Conservation (phyloP, 2,329 filamentous ascomycete genomes). For the Paecilomyces sp. region DNA sequence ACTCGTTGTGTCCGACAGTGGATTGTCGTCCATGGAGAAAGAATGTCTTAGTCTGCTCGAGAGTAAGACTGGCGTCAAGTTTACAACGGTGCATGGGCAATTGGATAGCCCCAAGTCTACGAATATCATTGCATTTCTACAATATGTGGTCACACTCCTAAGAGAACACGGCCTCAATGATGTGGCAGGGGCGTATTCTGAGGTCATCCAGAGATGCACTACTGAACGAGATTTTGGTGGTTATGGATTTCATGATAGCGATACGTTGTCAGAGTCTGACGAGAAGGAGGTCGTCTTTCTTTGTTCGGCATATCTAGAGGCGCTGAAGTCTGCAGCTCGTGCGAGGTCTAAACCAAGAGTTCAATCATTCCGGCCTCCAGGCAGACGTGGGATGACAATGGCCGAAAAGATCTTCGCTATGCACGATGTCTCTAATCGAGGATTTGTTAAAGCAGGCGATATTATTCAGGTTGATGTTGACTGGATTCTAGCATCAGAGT, state of each 20-base stretch:
- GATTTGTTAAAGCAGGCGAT: conserved; percentile 32
- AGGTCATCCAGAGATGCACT: neutral
- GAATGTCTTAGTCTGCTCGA: neutral
- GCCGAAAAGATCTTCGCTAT: conserved; percentile 41
- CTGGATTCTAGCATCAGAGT: conserved; percentile 41
- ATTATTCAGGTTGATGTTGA: conserved; percentile 38
- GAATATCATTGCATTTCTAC: neutral
- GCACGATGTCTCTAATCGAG: conserved; percentile 30
- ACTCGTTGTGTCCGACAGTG: neutral
- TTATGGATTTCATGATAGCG: conserved; percentile 4
- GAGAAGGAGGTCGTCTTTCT: conserved; percentile 17
- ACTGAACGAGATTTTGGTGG: conserved; percentile 10
- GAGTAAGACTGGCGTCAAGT: neutral
- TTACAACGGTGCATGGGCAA: neutral
- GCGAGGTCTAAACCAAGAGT: conserved; percentile 4
- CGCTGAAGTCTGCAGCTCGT: conserved; percentile 19
- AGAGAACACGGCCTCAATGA: neutral
- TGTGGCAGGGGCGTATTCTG: neutral
- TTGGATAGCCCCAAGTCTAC: neutral
- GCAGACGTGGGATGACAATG: conserved; percentile 32
- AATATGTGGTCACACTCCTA: neutral
- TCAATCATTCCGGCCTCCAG: conserved; percentile 7
- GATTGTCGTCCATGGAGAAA: neutral
- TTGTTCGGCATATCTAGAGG: conserved; percentile 18
- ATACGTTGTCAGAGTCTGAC: conserved; percentile 2